Evolutionary conservation across 2,329 filamentous ascomycete genomes (phyloP), one percentile per base, ranked within the genome.

Genomic region (Colletotrichum higginsianum): DNA sequence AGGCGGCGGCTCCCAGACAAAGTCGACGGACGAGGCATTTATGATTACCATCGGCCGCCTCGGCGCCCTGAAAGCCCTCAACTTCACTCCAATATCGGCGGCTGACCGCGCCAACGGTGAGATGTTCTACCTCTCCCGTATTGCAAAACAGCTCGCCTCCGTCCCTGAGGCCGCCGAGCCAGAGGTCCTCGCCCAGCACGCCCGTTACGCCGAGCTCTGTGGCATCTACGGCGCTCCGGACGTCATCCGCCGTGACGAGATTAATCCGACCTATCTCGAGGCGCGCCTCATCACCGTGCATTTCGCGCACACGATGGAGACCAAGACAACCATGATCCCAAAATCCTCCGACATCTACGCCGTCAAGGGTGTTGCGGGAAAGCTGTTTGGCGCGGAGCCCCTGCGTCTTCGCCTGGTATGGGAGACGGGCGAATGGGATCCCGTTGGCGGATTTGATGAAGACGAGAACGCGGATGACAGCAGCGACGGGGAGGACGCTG

Each of bases 371-470:
- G 86, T 97, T 11, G 92, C 94, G 0, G 92, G 91, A 0, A 91
- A 89, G 74, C 80, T 92, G n/a, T 94, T 97, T 77, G 85, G 82
- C 1, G 75, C 93, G 13, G 82, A 86, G 57, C 93, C 94, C 0
- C 85, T 94, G 73, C 82, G 83, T 52, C 83, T 96, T 72, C 87
- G 86, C 50, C 80, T 98, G 60, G 84, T 96, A 0, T 97, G 94
- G 93, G 94, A 98, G 83, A 98, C 95, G 11, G 94, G 94, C 23
- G 95, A 98, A 80, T 94, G 93, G 90, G 94, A 98, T 80, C 94
- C 94, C 0, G 91, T 94, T 0, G 88, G 88, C 11, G 87, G 88
- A 72, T 89, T 90, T 75, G 87, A 90, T 73, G 86, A 89, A 5
- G 86, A 87, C 40, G 78, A 76, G 15, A 87, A 87, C 26, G 84